phyloP scores from a whole-genome alignment of 257 asterid species.

The Solanum etuberosum region DNA sequence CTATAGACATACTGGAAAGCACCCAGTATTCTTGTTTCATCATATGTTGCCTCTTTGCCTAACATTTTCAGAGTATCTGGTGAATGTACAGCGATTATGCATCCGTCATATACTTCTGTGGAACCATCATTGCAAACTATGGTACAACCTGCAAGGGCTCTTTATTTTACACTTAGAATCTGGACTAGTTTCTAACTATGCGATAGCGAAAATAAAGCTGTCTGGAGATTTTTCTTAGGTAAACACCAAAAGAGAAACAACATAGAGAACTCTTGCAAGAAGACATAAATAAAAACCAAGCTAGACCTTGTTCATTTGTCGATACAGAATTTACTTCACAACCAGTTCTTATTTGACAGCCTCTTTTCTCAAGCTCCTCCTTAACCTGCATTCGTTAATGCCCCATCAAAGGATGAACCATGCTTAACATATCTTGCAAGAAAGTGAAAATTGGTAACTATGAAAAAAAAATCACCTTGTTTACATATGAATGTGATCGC shows the following conservation, averaged over 20 bases:
- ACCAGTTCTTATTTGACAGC: slow-evolving; percentile 49
- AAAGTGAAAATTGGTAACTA: not conserved
- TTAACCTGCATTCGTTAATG: slow-evolving; percentile 18
- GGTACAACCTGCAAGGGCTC: slow-evolving; percentile 42
- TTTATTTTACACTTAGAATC: not conserved
- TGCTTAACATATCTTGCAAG: not conserved
- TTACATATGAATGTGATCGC: slow-evolving; percentile 38
- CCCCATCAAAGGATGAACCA: not conserved
- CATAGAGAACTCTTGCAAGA: not conserved
- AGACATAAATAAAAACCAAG: not conserved
- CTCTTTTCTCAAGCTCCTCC: slow-evolving; percentile 37
- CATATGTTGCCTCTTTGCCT: slow-evolving; percentile 51
- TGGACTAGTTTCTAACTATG: not conserved
- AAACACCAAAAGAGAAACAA: not conserved
- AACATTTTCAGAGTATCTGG: slow-evolving; percentile 67
- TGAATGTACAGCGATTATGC: slow-evolving; percentile 72
- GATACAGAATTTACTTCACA: slow-evolving; percentile 38
- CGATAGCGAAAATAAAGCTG: not conserved
- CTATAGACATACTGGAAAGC: slow-evolving; percentile 77
- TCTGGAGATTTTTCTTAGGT: not conserved
- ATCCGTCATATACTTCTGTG: slow-evolving; percentile 36
- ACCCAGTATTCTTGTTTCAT: slow-evolving; percentile 62
- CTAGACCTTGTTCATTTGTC: slow-evolving; percentile 45
- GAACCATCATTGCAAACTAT: slow-evolving; percentile 41
- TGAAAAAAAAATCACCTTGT: slow-evolving; percentile 23